phyloP scores from a whole-genome alignment of 495 filamentous ascomycete genomes.

The Hypoxylon crocopeplum region DNA sequence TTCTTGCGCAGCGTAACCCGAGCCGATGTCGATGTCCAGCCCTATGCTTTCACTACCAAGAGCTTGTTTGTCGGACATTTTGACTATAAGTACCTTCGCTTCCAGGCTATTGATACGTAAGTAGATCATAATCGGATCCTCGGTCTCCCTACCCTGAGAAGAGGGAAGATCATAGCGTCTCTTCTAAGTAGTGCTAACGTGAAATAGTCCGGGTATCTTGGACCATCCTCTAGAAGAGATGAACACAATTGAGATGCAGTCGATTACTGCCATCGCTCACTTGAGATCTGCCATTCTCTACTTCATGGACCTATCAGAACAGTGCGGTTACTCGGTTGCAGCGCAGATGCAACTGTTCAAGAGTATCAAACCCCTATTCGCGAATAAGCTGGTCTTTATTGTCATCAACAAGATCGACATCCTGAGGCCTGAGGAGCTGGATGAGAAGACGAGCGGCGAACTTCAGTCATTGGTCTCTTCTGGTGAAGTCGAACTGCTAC shows the following conservation, averaged over 20 bases:
- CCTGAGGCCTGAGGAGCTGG: slow-evolving; percentile 84
- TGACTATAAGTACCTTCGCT: slow-evolving; percentile 97
- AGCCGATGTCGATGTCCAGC: slow-evolving; percentile 97
- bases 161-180: neutral
- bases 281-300: slow-evolving; percentile 92
- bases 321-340: slow-evolving; percentile 92
- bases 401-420: slow-evolving; percentile 99
- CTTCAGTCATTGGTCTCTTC: slow-evolving; percentile 81
- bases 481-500: slow-evolving; percentile 87
- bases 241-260: slow-evolving; percentile 99
- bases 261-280: slow-evolving; percentile 96
- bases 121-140: neutral
- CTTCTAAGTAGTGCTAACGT: slow-evolving; percentile 9
- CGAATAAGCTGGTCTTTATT: slow-evolving; percentile 95
- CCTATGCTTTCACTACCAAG: slow-evolving; percentile 99
- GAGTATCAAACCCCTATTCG: slow-evolving; percentile 94
- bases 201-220: slow-evolving; percentile 76
- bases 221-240: slow-evolving; percentile 99
- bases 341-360: slow-evolving; percentile 93
- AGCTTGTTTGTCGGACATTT: slow-evolving; percentile 97
- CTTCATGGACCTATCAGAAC: slow-evolving; percentile 98
- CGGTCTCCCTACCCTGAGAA: neutral
- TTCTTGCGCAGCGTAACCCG: slow-evolving; percentile 91
- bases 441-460: slow-evolving; percentile 76
- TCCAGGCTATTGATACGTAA: slow-evolving; percentile 75